These are phyloP conservation scores for Auxenochlorella pyrenoidosa DNA, from an alignment of 139 green algal species.

Conservation along the genomic window DNA sequence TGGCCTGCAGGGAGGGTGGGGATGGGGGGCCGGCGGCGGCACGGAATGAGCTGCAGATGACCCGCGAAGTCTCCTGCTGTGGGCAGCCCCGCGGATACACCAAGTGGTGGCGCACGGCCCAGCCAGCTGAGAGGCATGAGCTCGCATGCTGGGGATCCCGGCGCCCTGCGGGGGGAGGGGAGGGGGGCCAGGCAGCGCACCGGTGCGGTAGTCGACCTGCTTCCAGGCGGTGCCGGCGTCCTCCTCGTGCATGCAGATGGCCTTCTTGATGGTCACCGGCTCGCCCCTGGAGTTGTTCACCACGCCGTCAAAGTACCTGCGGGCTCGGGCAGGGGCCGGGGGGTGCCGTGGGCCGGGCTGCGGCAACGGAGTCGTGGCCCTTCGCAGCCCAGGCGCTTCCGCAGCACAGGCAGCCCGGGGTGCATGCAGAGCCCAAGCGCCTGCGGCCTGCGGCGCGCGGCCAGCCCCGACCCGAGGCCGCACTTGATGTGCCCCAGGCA, in stretches of 20 bases:
- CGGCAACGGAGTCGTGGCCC: too few relatives aligned
- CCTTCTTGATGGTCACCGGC: conserved; percentile 74
- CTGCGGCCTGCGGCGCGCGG: too few relatives aligned
- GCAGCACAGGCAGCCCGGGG: too few relatives aligned
- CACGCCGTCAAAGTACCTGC: conserved; percentile 52
- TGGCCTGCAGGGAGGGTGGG: background rate
- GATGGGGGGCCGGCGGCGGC: too few relatives aligned
- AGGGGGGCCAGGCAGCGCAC: background rate
- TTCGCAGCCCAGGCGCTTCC: too few relatives aligned
- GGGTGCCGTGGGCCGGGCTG: background rate
- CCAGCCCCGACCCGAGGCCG: too few relatives aligned
- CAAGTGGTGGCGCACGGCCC: background rate
- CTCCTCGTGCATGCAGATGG: conserved; percentile 92
- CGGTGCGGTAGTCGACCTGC: conserved; percentile 76
- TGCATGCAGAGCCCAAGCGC: too few relatives aligned
- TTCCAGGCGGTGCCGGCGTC: conserved; percentile 91
- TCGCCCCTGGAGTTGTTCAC: conserved; percentile 74
- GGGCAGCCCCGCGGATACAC: too few relatives aligned
- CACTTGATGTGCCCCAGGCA: conserved; percentile 92
- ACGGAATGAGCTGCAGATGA: background rate
- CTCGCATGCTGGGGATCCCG: too few relatives aligned
- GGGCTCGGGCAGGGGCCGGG: background rate
- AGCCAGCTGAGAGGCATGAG: background rate
- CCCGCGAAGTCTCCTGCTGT: too few relatives aligned
- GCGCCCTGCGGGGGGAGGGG: too few relatives aligned